Evolutionary conservation across 208 protist species (phyloP), one percentile per base, ranked within the genome.

Genomic region (Leishmania mexicana): DNA sequence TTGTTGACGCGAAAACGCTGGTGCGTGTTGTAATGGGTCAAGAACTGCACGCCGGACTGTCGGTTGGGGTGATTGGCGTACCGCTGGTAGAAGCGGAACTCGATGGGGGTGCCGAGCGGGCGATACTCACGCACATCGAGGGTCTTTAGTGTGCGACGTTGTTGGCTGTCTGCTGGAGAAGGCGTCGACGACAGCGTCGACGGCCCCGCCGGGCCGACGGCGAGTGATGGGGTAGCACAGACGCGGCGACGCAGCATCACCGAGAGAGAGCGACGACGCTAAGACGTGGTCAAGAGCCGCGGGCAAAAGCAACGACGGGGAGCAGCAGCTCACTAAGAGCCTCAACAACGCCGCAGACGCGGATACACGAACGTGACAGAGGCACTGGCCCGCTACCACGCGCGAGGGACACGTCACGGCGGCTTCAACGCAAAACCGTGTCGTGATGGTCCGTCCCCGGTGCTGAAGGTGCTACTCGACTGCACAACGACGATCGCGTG

Each of bases 11-110:
- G 91, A 74, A 95, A 96, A 10, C 95, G 93, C 78, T 98, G 92
- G 78, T 98, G 95, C 15, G 90, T 96, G 83, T 92, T 94, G 88
- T 96, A 96, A 87, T 98, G 95, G 17, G 95, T 98, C 72, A 96
- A 87, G 75, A 98, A 98, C 83, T 98, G 95, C 40, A 98, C 83
- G 17, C 95, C 95, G 10, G 95, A 98, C 76, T 96, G 90, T 4
- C 92, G 86, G 81, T 98, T 96, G 13, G 95, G 95, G 85, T 98
- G 92, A 80, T 96, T 98, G 38, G 95, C 85, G 84, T 98, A 98
- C 54, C 95, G 95, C 86, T 98, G 95, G 81, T 98, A 98, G 80
- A 98, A 98, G 75, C 95, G 93, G 70, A 98, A 96, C 84, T 98
- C 95, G 78, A 98, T 96, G 35, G 95, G 95, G n/a, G 87, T 93